Conservation (phyloP, 306 rosid species). For the Vigna angularis region DNA sequence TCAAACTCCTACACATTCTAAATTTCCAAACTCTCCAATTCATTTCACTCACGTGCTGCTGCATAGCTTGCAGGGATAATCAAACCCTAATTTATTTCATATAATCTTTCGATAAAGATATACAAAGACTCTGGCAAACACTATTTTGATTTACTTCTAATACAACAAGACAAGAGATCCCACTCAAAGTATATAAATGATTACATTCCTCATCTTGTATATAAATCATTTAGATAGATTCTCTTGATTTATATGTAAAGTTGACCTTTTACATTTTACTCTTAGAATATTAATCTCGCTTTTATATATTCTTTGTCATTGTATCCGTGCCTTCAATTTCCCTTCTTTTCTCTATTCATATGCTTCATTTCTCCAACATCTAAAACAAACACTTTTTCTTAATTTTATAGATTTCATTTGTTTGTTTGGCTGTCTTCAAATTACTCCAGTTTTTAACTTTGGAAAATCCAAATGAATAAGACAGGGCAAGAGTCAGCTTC, state of each 20-base stretch:
- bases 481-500: neutral
- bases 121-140: no score
- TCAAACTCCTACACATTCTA: conserved; percentile 58
- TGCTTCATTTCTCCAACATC: neutral
- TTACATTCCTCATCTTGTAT: no score
- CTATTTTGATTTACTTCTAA: no score
- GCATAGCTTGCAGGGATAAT: conserved; percentile 22
- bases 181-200: no score
- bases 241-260: no score
- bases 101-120: neutral
- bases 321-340: neutral
- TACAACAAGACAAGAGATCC: no score
- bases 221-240: no score
- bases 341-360: no score
- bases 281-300: neutral
- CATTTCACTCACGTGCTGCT: conserved; percentile 51
- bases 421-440: no score
- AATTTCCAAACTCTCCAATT: conserved; percentile 41
- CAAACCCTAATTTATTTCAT: neutral
- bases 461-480: neutral
- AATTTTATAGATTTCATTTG: no score
- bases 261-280: no score
- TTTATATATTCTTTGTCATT: neutral
- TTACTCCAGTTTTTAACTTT: neutral
- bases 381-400: no score